Evolutionary conservation across 2,329 filamentous ascomycete species (phyloP), one percentile per base, ranked within the genome.

Genomic region (Ophioceras dolichostomum): DNA sequence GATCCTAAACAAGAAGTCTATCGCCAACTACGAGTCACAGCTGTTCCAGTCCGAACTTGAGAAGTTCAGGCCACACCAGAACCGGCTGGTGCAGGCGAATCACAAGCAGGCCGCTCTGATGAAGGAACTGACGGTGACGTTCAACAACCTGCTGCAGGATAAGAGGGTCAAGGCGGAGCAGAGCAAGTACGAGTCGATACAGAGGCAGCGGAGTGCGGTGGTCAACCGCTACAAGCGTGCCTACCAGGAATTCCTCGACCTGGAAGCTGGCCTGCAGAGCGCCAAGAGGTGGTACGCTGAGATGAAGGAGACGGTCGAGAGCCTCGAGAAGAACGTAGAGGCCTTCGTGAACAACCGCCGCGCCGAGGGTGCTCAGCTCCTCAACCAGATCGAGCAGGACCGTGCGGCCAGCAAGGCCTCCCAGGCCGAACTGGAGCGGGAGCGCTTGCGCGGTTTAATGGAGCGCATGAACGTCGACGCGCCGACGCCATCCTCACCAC

Each of bases 41-140:
- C 71, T 98, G 3, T 98, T 98, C 62, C 83, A 95, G 55, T 79
- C 86, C 13, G 91, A 98, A 58, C 69, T 98, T n/a, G 89, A 96
- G 59, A 98, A 98, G 57, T 98, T 95, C 61, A 70, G 87, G 30
- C 83, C 87, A 20, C 85, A 95, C 50, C 91, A 96, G 54, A 94
- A 82, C 49, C 79, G 91, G 24, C 72, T 98, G 13, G 64, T 94
- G 8, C 87, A 95, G 56, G 88, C 91, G 12, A 93, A 87, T 44
- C 91, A 98, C 60, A 98, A 95, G 60, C 91, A 98, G 57, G 79
- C 84, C 0, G 80, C 85, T 0, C 64, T 98, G 38, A 87, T 98
- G 77, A 96, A 96, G 58, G 91, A 98, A 49, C 70, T 98, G 32
- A 94, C 87, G 0, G 72, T 76, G 27, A 78, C 82, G 0, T 96